phyloP scores from a whole-genome alignment of 805 yeast species.

The Cyberlindnera mrakii region DNA sequence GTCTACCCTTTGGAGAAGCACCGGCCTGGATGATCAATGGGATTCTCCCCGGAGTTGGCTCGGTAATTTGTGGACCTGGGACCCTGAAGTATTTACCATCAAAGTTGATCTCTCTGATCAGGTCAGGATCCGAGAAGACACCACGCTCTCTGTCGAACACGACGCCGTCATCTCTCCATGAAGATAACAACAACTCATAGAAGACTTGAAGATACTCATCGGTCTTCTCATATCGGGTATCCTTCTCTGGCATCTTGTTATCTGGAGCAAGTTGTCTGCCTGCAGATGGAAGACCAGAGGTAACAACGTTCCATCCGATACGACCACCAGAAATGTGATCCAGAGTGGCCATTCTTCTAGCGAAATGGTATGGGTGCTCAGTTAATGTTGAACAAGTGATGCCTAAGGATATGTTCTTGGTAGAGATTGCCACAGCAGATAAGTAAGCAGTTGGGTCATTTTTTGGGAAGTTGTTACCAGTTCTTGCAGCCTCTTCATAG shows the following conservation, averaged over 20 bases:
- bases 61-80: slow-evolving; percentile 37
- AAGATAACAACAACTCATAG: slow-evolving; percentile 33
- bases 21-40: slow-evolving; percentile 43
- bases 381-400: slow-evolving; percentile 39
- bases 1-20: slow-evolving; percentile 35
- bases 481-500: slow-evolving; percentile 29
- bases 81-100: slow-evolving; percentile 33
- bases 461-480: slow-evolving; percentile 32
- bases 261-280: slow-evolving; percentile 36
- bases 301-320: slow-evolving; percentile 43
- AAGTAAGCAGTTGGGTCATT: slow-evolving; percentile 35
- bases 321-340: slow-evolving; percentile 41
- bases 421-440: slow-evolving; percentile 38
- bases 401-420: slow-evolving; percentile 35
- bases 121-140: slow-evolving; percentile 33
- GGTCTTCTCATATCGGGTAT: slow-evolving; percentile 35
- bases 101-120: slow-evolving; percentile 35
- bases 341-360: slow-evolving; percentile 38
- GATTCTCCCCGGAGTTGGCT: slow-evolving; percentile 38
- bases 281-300: slow-evolving; percentile 38
- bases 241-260: slow-evolving; percentile 33
- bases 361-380: slow-evolving; percentile 39
- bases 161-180: slow-evolving; percentile 40
- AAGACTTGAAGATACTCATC: slow-evolving; percentile 39
- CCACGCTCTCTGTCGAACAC: slow-evolving; percentile 23